A percentile compares a stretch with the other conserved stretches of the same genome.
Conservation (phyloP, 2,329 filamentous ascomycete species). For the Cercospora sojina region DNA sequence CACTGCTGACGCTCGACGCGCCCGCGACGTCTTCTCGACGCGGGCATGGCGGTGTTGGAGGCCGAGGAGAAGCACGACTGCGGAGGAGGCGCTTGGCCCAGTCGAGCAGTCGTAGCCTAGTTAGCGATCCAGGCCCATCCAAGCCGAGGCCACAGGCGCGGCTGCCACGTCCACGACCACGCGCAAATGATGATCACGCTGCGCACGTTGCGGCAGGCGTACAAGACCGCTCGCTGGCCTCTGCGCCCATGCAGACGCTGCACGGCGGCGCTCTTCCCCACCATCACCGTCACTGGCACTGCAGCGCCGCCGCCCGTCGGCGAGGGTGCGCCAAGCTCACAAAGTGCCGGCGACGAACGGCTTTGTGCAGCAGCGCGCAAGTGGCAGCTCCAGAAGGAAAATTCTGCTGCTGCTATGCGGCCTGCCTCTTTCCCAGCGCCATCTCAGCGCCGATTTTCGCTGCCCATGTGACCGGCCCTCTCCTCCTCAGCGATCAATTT, state of each 20-base stretch:
- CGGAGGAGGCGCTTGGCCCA: neutral
- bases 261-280: neutral
- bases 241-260: neutral
- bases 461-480: conserved; percentile 20
- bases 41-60: neutral
- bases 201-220: neutral
- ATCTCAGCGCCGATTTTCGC: neutral
- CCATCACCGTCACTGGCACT: neutral
- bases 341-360: conserved; percentile 4
- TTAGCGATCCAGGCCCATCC: neutral
- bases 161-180: neutral
- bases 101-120: neutral
- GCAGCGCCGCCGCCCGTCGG: neutral
- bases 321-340: neutral
- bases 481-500: conserved; percentile 27
- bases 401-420: conserved; percentile 5
- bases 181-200: neutral
- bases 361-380: conserved; percentile 7
- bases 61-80: neutral
- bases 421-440: conserved; percentile 9
- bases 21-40: neutral
- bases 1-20: neutral
- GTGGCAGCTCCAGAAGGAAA: neutral
- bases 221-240: neutral
- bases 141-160: neutral